Percentiles rank a stretch among this genome's conserved stretches.
These are phyloP conservation scores for Calonectria pteridis DNA, from an alignment of 2,329 filamentous ascomycete species.

Conservation along the genomic window DNA sequence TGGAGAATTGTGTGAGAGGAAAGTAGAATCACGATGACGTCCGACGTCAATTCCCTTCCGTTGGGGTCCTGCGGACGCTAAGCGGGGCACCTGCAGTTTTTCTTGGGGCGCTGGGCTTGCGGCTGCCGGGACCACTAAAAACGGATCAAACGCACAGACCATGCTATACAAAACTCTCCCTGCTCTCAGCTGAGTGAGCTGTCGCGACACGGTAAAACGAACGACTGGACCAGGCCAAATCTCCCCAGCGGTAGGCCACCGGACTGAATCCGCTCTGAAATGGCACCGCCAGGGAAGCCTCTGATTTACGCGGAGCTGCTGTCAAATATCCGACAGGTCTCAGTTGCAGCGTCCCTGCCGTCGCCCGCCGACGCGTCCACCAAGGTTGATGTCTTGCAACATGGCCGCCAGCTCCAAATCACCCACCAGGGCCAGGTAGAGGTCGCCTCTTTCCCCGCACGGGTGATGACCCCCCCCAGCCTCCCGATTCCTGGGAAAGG, in stretches of 20 bases:
- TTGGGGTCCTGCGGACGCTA: slow-evolving; percentile 44
- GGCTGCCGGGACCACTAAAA: neutral
- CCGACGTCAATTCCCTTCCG: slow-evolving; percentile 35
- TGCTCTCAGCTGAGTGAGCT: neutral
- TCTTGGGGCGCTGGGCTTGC: slow-evolving; percentile 27
- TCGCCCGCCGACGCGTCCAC: slow-evolving; percentile 59
- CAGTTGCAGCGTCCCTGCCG: slow-evolving; percentile 66
- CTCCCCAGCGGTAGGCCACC: neutral
- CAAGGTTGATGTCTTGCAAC: slow-evolving; percentile 56
- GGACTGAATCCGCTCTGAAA: slow-evolving; percentile 6
- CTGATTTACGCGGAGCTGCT: slow-evolving; percentile 74
- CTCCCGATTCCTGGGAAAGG: slow-evolving; percentile 54
- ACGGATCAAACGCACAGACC: slow-evolving; percentile 33
- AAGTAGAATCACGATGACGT: slow-evolving; percentile 40
- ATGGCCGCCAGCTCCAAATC: slow-evolving; percentile 61
- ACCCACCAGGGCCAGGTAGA: slow-evolving; percentile 56
- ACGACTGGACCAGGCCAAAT: neutral
- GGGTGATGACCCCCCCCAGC: slow-evolving; percentile 48
- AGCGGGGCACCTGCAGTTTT: slow-evolving; percentile 41
- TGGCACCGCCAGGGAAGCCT: slow-evolving; percentile 38
- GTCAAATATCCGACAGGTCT: slow-evolving; percentile 73
- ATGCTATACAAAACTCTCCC: slow-evolving; percentile 26
- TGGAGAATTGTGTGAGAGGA: slow-evolving; percentile 28
- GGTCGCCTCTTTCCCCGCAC: slow-evolving; percentile 58
- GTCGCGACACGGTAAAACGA: neutral